Evolutionary conservation across 139 green algal species (phyloP), one percentile per base, ranked within the genome.

Genomic region (Chlamydomonas incerta): DNA sequence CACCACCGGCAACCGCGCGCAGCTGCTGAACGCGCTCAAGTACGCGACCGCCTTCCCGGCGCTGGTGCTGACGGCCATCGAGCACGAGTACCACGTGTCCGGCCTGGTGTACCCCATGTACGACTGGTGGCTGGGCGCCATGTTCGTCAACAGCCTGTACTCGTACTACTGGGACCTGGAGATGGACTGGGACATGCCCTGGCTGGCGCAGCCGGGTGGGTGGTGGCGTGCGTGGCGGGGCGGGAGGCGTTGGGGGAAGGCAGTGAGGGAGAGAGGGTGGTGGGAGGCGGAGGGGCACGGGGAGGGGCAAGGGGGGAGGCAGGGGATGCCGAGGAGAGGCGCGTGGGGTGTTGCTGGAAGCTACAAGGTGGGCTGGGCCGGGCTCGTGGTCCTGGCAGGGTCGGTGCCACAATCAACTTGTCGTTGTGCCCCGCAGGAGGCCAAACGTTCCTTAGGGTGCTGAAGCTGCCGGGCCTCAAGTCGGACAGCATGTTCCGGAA

Each of bases 151-250:
- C 94, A 94, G 93, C 29, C 77, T 57, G 20, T 99, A 96, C 91
- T 97, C 93, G 17, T 99, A 94, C 85, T 99, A 97, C 90, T 99
- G 97, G 97, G 97, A 99, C 83, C 80, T 99, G 17, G 95, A 97
- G 82, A 88, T 95, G 10, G 97, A 99, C 84, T 99, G 97, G 97
- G 96, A 98, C 87, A 96, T 99, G 81, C 79, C 87, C 6, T 96
- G 89, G 84, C 92, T 97, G 34, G 65, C 71, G 41, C 60, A 69
- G 60, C 69, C 68, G 67, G 79, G 86, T 77, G 34, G 15, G 41
- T 5, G 8, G 8, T 50, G 41, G 41, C 8, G 5, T 50, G 41
- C 18, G 29, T 3, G 66, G 9, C 28, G 66, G 21, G 14, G 41
- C 34, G 57, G 17, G 46, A 31, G 24, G 71, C n/a, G 71, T 35